Evolutionary conservation across 1,139 yeast species (phyloP), one percentile per base, ranked within the genome.

Genomic region (Pneumocystis oryctolagi): DNA sequence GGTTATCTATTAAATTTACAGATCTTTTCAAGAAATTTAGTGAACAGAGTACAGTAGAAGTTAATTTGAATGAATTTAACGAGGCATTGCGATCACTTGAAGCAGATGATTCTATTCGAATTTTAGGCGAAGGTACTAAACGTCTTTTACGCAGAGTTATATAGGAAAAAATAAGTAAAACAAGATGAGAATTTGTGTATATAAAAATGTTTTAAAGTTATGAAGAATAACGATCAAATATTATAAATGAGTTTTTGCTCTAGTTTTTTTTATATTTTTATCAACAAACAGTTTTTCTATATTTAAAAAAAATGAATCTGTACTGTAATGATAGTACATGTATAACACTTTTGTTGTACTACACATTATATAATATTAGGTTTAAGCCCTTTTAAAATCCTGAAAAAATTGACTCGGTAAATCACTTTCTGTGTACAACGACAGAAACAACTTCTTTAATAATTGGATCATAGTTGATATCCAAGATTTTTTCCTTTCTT

Each of bases 121-220:
- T 87, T 61, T 77, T 82, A 59, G 96, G 96, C 25, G 89, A 85
- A 65, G 86, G 88, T 63, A 82, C 81, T 64, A 79, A 89, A 70
- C 80, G 90, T 73, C 79, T 83, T 31, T 80, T 88, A 62, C 79
- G 88, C 25, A 62, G 60, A 61, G 30, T 47, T 12, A 8, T 14
- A 3, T 47, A 25, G 12, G 3, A 5, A 20, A 47, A 12, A 47
- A 3, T n/a, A n/a, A n/a, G n/a, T 25, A 9, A 16, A 6, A 5
- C 6, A 37, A 37, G 18, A 2, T 14, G 4, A 5, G 40, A 2
- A 14, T 37, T 37, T 3, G 4, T 37, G 6, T 1, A 16, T 9
- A 47, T 9, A 34, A 47, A 12, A 47, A 25, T 5, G 30, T 9
- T 47, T 5, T 8, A 42, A 42, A 47, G 28, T 47, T 14, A 28